Percentiles rank a stretch among this genome's conserved stretches.
phyloP scores from a whole-genome alignment of 2,329 filamentous ascomycete genomes.

The Metarhizium album region DNA sequence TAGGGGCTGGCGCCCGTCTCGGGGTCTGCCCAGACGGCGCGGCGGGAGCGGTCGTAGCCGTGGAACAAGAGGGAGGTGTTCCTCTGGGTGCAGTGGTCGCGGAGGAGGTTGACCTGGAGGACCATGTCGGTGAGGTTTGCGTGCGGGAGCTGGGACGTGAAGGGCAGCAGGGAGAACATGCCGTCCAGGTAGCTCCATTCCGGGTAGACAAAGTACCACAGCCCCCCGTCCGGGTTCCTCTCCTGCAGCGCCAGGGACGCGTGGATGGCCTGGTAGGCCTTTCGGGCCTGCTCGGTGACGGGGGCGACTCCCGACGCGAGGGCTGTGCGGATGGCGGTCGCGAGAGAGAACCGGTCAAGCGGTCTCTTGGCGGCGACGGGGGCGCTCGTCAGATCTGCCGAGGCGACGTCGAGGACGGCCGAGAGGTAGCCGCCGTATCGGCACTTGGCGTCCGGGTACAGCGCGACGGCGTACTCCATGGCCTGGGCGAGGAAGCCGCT shows the following conservation, averaged over 20 bases:
- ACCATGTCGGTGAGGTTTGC: constrained; percentile 2
- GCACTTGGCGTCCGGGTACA: no score
- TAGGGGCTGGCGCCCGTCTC: constrained; percentile 38
- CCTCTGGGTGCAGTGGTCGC: constrained; percentile 6
- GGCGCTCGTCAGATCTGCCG: no score
- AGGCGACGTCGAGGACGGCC: no score
- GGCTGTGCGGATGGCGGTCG: no score
- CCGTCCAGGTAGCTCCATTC: constrained; percentile 43
- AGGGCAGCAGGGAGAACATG: constrained; percentile 38
- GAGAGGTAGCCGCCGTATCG: no score
- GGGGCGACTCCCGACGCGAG: no score
- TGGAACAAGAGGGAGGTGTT: constrained; percentile 25
- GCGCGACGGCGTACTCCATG: constrained; percentile 7
- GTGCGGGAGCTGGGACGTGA: constrained; percentile 13
- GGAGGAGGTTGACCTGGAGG: constrained; percentile 11
- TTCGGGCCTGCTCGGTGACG: no score
- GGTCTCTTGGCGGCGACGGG: no score
- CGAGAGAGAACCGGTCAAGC: no score
- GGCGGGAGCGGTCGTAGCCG: constrained; percentile 40
- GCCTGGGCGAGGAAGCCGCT: constrained; percentile 13
- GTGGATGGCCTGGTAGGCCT: no score
- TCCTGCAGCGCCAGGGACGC: no score
- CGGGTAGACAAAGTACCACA: constrained; percentile 33
- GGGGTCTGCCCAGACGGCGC: constrained; percentile 39
- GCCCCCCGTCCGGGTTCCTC: constrained; percentile 22